phyloP scores from a whole-genome alignment of 2,329 filamentous ascomycete genomes.

The Stemphylium beticola region DNA sequence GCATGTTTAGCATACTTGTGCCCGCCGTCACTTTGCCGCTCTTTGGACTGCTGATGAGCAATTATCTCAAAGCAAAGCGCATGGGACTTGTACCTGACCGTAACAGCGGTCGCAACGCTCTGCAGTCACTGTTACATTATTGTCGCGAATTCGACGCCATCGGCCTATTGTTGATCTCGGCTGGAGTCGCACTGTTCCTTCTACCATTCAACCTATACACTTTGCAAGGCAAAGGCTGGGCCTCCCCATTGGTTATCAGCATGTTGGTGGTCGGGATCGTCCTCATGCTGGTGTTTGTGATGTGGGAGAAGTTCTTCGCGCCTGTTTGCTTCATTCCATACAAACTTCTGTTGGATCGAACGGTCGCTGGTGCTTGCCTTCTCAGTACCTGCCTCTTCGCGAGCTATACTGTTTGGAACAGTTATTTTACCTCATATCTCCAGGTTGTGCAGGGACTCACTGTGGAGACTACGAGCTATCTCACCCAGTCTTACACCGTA shows the following conservation, averaged over 20 bases:
- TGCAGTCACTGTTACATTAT: slow-evolving; percentile 60
- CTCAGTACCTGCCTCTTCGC: slow-evolving; percentile 47
- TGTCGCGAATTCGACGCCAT: slow-evolving; percentile 66
- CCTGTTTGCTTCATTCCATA: slow-evolving; percentile 50
- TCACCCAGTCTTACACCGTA: slow-evolving; percentile 44
- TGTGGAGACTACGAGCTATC: slow-evolving; percentile 40
- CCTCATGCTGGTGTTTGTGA: slow-evolving; percentile 40
- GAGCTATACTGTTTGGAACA: slow-evolving; percentile 42
- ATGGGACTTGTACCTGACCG: slow-evolving; percentile 56
- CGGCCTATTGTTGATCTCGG: slow-evolving; percentile 65
- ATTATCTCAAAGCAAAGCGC: slow-evolving; percentile 65
- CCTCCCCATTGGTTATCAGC: slow-evolving; percentile 41
- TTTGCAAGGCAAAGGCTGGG: slow-evolving; percentile 28
- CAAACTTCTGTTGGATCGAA: slow-evolving; percentile 39
- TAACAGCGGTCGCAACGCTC: slow-evolving; percentile 53
- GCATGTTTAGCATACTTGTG: slow-evolving; percentile 67
- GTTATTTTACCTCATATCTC: slow-evolving; percentile 48
- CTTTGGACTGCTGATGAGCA: slow-evolving; percentile 59
- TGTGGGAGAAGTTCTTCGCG: slow-evolving; percentile 48
- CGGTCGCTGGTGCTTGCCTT: slow-evolving; percentile 58
- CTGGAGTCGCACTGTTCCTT: slow-evolving; percentile 67
- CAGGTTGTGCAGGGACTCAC: slow-evolving; percentile 43
- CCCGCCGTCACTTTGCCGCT: slow-evolving; percentile 66
- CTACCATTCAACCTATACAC: slow-evolving; percentile 66
- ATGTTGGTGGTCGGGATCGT: slow-evolving; percentile 45